Conservation (phyloP, 495 filamentous ascomycete species). For the Lepidopterella palustris region DNA sequence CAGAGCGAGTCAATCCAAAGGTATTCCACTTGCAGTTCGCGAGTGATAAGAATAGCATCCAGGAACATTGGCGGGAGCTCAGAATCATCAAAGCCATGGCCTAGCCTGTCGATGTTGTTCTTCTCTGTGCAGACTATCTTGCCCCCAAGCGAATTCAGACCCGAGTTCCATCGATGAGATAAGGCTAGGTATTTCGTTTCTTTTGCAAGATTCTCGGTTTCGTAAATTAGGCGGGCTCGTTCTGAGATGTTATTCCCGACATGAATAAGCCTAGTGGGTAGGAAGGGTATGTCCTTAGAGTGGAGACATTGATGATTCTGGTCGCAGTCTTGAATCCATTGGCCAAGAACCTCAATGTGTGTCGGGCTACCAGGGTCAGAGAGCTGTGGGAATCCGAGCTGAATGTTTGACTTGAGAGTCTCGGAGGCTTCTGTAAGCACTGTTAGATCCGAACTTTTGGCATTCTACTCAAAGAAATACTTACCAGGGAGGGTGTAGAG, state of each 20-base stretch:
- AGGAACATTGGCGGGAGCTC: conserved; percentile 4
- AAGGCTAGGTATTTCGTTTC: conserved; percentile 2
- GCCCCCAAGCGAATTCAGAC: too few relatives aligned
- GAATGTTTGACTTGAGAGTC: background rate
- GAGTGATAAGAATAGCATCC: conserved; percentile 5
- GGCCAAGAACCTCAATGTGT: conserved; percentile 7
- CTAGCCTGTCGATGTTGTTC: background rate
- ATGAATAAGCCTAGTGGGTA: conserved; percentile 31
- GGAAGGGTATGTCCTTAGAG: background rate
- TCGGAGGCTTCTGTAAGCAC: background rate
- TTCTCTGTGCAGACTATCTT: conserved; percentile 1
- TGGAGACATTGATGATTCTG: background rate
- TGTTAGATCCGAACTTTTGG: background rate
- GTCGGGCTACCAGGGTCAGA: background rate
- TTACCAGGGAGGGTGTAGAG: background rate
- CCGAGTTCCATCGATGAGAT: conserved; percentile 2
- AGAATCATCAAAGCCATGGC: background rate
- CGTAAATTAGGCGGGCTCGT: background rate
- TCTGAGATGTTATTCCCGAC: conserved; percentile 13
- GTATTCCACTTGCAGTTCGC: background rate
- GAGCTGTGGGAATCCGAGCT: background rate
- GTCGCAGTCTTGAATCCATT: conserved; percentile 22
- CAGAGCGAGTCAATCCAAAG: conserved; percentile 39
- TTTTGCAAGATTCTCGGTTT: background rate
- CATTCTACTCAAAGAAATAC: background rate